Evolutionary conservation across 371 early-diverging fungal species (phyloP), one percentile per base, ranked within the genome.

Genomic region (Lichtheimia hyalospora): DNA sequence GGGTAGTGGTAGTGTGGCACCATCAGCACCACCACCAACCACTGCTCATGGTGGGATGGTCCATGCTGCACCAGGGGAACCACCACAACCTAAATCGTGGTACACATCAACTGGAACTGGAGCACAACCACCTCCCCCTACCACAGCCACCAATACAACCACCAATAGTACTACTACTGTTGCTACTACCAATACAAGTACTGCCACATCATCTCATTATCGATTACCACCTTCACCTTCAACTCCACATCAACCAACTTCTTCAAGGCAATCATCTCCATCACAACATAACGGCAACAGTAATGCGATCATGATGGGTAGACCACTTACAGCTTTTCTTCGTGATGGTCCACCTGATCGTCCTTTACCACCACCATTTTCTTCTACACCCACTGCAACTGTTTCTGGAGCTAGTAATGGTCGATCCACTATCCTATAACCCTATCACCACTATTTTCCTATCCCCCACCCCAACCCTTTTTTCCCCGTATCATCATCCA

Each of bases 271-370:
- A 40, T 27, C 50, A 34, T 61, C 48, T 7, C 62, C 53, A 40
- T 41, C 55, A 20, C 18, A 23, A 14, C 18, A 25, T 28, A 53
- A 43, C 20, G 28, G 28, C 12, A 60, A 48, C 21, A 62, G 57
- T 13, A 49, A 49, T 20, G 39, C 52, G 23, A 49, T 52, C 57
- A 66, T 66, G 51, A 66, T 66, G 61, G 54, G 58, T 5, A 3
- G 49, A 20, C 66, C 66, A 13, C 41, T 66, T 21, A 66, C 66
- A 23, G 66, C 66, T 2, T 66, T 60, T 49, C 28, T 66, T 39
- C 53, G 61, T 42, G 66, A 66, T 57, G 42, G n/a, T 41, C 7
- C 27, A 21, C 15, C 44, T 6, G 13, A 23, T 8, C 56, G 21
- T 43, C 44, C 56, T 24, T 44, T 44, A 3, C 41, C 54, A 42